These are phyloP conservation scores for Phytophthora agathidicida DNA, from an alignment of 352 stramenopile genomes.

Conservation along the genomic window DNA sequence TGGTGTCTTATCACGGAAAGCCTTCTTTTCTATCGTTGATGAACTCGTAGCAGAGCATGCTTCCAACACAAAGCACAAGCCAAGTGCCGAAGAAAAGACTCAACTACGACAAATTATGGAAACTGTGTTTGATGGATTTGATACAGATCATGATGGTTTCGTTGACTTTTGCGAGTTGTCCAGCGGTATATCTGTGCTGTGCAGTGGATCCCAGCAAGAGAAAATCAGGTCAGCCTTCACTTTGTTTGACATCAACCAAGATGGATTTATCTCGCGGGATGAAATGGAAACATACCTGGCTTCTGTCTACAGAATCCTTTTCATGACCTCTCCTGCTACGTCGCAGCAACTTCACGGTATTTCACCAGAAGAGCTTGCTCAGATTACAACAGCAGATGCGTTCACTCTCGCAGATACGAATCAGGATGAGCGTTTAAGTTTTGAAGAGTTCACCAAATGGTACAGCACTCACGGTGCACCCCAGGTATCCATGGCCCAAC, in stretches of 20 bases:
- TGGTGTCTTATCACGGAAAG: conserved; percentile 67
- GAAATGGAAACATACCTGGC: conserved; percentile 90
- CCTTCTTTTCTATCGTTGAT: conserved; percentile 78
- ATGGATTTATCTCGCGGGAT: conserved; percentile 80
- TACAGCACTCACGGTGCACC: conserved; percentile 50
- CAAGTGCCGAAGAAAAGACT: conserved; percentile 32
- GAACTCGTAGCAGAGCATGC: conserved; percentile 54
- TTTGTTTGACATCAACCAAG: conserved; percentile 89
- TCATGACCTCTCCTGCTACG: conserved; percentile 61
- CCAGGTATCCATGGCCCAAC: conserved; percentile 14
- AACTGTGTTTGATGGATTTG: conserved; percentile 79
- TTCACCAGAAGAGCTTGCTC: conserved; percentile 73
- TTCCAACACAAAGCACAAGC: conserved; percentile 23
- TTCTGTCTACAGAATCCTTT: conserved; percentile 87
- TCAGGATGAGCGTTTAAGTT: conserved; percentile 71
- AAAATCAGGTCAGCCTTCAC: conserved; percentile 85
- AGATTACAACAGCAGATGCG: conserved; percentile 68
- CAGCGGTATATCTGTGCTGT: conserved; percentile 85
- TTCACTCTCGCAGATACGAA: conserved; percentile 71
- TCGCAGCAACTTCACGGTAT: conserved; percentile 51
- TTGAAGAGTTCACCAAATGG: conserved; percentile 88
- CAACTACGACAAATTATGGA: conserved; percentile 65
- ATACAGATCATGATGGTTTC: conserved; percentile 74
- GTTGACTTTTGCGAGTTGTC: conserved; percentile 89
- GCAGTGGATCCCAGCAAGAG: conserved; percentile 75